Evolutionary conservation across 495 filamentous ascomycete genomes (phyloP), one percentile per base, ranked within the genome.

Genomic region (Penicillium paxilli): DNA sequence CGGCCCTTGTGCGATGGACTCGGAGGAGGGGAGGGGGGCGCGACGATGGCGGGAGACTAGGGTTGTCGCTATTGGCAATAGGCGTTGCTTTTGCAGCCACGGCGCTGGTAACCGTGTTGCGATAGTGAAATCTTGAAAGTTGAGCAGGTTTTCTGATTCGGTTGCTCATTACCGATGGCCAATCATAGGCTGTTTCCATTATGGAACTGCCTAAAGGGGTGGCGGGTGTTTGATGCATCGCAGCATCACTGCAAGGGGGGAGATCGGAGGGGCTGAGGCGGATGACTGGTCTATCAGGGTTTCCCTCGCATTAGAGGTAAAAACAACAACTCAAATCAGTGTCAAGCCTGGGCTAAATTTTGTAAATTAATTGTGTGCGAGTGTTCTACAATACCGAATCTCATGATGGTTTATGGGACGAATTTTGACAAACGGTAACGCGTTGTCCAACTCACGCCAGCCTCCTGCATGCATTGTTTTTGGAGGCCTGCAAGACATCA

Each of bases 61-160:
- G 44, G 19, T 9, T 26, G 16, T 49, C 30, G 23, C 54, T 62
- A 51, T 51, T 58, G 59, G 48, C 52, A 54, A 59, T 59, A 50
- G 40, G 17, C 11, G 26, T 12, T 32, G 20, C 45, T 49, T 23
- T 20, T 49, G 46, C 52, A 22, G 21, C 24, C 14, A 25, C 14
- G 25, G 33, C 38, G 47, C 26, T 47, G 17, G 42, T 47, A 47
- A n/a, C 32, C 24, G 45, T 12, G 19, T 49, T 17, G 14, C 8
- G 17, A n/a, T 10, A 11, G 11, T 10, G 17, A 42, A 42, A 23
- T 42, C 17, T n/a, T 1, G 8, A 14, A 10, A 20, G 4, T 20
- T 38, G 40, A 42, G 40, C 40, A 21, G 21, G 19, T 22, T 12
- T n/a, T 22, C 4, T 16, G n/a, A 8, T 19, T 38, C 17, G 35